Conservation (phyloP, 495 filamentous ascomycete genomes). For the Aspergillus bertholletiae region DNA sequence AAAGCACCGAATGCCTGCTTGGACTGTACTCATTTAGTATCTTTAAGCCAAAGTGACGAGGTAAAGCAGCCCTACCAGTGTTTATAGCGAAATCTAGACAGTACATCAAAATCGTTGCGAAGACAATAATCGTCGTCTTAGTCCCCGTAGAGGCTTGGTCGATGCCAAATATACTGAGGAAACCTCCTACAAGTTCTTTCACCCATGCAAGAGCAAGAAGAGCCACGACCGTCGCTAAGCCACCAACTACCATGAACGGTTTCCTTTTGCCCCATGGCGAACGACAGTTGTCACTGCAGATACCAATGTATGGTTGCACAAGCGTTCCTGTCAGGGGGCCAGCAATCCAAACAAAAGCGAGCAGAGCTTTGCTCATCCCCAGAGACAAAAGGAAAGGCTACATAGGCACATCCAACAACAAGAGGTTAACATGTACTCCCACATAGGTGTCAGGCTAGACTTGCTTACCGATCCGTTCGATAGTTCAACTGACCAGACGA, state of each 20-base stretch:
- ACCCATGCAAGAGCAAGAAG: conserved; percentile 81
- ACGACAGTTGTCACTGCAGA: conserved; percentile 83
- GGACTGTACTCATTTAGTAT: conserved; percentile 49
- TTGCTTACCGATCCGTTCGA: conserved; percentile 71
- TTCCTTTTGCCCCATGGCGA: conserved; percentile 77
- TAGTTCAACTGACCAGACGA: conserved; percentile 91
- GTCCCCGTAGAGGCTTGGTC: conserved; percentile 57
- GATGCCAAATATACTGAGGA: conserved; percentile 69
- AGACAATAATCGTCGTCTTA: conserved; percentile 57
- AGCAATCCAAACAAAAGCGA: conserved; percentile 92
- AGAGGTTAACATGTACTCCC: neutral
- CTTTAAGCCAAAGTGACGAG: neutral
- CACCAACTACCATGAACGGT: conserved; percentile 81
- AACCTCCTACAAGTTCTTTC: conserved; percentile 66
- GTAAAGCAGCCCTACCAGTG: conserved; percentile 55
- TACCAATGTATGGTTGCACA: conserved; percentile 92
- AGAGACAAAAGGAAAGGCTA: conserved; percentile 68
- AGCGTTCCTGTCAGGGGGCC: conserved; percentile 81
- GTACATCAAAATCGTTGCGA: conserved; percentile 80
- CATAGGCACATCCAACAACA: neutral
- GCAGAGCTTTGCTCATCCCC: conserved; percentile 87
- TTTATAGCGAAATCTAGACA: conserved; percentile 89
- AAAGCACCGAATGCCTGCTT: conserved; percentile 84
- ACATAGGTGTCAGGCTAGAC: neutral
- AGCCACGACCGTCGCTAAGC: conserved; percentile 65